Conservation (phyloP, 768 basidiomycete genomes). For the Brasilioporus rufonigricans region DNA sequence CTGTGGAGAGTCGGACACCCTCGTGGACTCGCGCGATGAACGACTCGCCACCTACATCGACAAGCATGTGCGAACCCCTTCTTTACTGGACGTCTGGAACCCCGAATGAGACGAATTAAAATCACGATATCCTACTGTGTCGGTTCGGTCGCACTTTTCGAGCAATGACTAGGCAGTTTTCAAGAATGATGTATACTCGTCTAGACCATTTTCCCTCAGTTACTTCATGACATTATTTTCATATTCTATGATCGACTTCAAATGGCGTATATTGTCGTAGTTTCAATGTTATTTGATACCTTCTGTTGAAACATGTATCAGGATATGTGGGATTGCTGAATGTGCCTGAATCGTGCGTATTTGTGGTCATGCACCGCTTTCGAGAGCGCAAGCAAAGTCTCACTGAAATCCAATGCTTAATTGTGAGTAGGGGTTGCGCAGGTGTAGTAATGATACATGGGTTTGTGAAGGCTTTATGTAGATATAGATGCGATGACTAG, state of each 20-base stretch:
- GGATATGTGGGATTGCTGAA: too few relatives aligned
- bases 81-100: background rate
- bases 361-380: too few relatives aligned
- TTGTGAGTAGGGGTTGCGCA: constrained; percentile 4
- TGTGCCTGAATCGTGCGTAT: too few relatives aligned
- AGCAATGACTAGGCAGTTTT: background rate
- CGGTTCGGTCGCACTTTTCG: background rate
- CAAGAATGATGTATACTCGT: background rate
- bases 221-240: background rate
- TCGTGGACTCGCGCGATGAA: background rate
- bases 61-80: background rate
- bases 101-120: background rate
- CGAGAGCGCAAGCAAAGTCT: background rate
- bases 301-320: too few relatives aligned
- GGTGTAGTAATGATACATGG: background rate
- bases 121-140: background rate
- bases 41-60: background rate
- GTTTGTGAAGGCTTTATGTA: background rate
- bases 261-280: too few relatives aligned
- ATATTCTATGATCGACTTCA: too few relatives aligned
- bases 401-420: background rate
- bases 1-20: background rate
- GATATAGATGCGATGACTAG: constrained; percentile 1
- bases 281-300: too few relatives aligned
- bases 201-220: background rate